These are phyloP conservation scores for Cicer chorassanicum DNA, from an alignment of 306 rosid genomes.

Conservation along the genomic window DNA sequence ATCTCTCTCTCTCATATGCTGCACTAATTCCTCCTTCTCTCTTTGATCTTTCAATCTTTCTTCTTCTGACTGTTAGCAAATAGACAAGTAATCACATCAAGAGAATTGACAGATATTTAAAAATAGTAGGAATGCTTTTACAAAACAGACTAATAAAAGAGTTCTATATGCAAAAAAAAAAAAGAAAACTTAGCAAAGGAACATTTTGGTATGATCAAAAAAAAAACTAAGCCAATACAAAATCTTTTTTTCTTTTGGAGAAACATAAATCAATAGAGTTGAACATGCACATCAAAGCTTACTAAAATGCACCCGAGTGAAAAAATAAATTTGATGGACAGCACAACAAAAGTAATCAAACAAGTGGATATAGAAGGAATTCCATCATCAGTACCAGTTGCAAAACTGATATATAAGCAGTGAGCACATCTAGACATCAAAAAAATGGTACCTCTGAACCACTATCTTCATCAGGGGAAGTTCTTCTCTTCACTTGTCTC, in stretches of 20 bases:
- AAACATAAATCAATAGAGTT: conserved; percentile 22
- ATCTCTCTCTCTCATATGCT: conserved; percentile 78
- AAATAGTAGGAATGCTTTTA: conserved; percentile 10
- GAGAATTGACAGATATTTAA: conserved; percentile 1
- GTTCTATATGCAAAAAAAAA: background rate
- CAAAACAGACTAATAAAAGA: conserved; percentile 31
- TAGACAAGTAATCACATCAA: conserved; percentile 33
- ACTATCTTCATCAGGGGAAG: conserved; percentile 60
- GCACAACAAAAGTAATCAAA: conserved; percentile 25
- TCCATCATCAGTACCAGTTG: conserved; percentile 38
- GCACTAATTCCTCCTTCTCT: conserved; percentile 88
- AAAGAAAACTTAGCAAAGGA: background rate
- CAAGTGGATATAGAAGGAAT: conserved; percentile 15
- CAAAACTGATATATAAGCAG: background rate
- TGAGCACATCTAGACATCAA: conserved; percentile 19
- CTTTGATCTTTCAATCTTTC: conserved; percentile 89
- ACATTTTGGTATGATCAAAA: conserved; percentile 11
- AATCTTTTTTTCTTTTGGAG: conserved; percentile 1
- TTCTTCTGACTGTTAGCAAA: conserved; percentile 77
- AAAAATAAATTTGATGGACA: conserved; percentile 3
- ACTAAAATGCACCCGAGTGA: conserved; percentile 3
- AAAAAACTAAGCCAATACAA: background rate
- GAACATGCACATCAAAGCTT: conserved; percentile 23
- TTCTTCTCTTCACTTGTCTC: conserved; percentile 69
- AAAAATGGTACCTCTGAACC: conserved; percentile 71